Percentiles rank a stretch among this genome's conserved stretches.
Conservation (phyloP, 257 asterid species). For the Penstemon davidsonii region DNA sequence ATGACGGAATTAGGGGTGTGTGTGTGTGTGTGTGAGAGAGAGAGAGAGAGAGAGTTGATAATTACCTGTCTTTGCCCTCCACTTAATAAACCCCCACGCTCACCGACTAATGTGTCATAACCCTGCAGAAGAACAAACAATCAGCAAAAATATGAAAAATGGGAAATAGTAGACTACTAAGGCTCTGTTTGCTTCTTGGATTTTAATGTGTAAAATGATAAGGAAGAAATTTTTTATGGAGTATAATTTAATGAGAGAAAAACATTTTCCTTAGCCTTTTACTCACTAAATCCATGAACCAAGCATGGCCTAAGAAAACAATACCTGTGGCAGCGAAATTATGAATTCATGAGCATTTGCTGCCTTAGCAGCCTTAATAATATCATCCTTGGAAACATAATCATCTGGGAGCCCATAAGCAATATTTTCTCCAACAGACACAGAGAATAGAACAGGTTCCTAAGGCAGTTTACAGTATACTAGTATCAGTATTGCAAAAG, state of each 20-base stretch:
- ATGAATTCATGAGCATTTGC: conserved; percentile 98
- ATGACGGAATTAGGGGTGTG: conserved; percentile 24
- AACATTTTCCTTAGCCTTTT: no score
- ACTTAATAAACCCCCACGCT: conserved; percentile 94
- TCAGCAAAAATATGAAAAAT: conserved; percentile 22
- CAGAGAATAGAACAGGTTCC: conserved; percentile 96
- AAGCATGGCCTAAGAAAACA: no score
- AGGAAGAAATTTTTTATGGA: no score
- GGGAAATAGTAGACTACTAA: conserved; percentile 16
- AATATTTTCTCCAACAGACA: conserved; percentile 92
- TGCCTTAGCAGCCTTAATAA: conserved; percentile 95
- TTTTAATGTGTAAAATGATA: no score
- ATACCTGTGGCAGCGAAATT: conserved; percentile 86
- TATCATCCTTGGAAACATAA: conserved; percentile 77
- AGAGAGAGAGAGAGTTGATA: conserved; percentile 18
- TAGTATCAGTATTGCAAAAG: conserved; percentile 25
- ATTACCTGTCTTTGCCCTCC: conserved; percentile 98
- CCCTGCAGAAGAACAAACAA: conserved; percentile 49
- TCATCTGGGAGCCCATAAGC: conserved; percentile 98
- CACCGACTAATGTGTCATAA: conserved; percentile 92
- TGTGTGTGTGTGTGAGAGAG: neutral
- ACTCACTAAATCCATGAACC: no score
- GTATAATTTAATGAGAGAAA: no score
- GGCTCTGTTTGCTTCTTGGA: no score
- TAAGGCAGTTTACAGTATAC: conserved; percentile 31